These are phyloP conservation scores for Crucihimalaya himalaica DNA, from an alignment of 345 rosid species.

Conservation along the genomic window DNA sequence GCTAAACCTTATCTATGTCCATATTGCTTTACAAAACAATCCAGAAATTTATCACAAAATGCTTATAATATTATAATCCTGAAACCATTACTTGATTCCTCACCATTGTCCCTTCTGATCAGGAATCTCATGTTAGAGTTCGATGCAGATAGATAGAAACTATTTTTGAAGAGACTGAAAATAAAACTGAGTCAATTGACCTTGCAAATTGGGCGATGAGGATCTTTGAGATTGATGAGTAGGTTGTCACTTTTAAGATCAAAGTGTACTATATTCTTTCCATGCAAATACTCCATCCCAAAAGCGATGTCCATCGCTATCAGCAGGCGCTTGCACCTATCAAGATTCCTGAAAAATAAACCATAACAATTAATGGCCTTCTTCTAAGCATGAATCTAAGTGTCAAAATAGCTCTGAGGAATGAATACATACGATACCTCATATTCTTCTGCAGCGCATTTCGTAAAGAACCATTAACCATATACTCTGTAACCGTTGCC, in stretches of 20 bases:
- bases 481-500: slow-evolving; percentile 4
- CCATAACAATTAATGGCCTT: background rate
- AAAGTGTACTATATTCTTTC: slow-evolving; percentile 11
- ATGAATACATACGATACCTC: background rate
- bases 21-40: background rate
- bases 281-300: slow-evolving; percentile 13
- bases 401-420: background rate
- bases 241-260: slow-evolving; percentile 11
- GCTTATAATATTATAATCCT: background rate
- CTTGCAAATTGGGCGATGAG: slow-evolving; percentile 16
- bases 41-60: background rate
- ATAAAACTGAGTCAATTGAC: background rate
- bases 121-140: background rate
- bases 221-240: background rate
- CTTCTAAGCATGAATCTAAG: background rate
- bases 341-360: background rate
- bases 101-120: background rate
- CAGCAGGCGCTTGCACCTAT: background rate
- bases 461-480: slow-evolving; percentile 7
- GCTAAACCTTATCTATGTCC: background rate
- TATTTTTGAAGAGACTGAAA: background rate
- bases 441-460: slow-evolving; percentile 2
- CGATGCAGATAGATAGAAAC: background rate
- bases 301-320: slow-evolving; percentile 2
- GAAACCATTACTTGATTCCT: background rate